Percentiles rank a stretch among this genome's conserved stretches.
phyloP scores from a whole-genome alignment of 2,329 filamentous ascomycete genomes.

The Botrytis fabae region DNA sequence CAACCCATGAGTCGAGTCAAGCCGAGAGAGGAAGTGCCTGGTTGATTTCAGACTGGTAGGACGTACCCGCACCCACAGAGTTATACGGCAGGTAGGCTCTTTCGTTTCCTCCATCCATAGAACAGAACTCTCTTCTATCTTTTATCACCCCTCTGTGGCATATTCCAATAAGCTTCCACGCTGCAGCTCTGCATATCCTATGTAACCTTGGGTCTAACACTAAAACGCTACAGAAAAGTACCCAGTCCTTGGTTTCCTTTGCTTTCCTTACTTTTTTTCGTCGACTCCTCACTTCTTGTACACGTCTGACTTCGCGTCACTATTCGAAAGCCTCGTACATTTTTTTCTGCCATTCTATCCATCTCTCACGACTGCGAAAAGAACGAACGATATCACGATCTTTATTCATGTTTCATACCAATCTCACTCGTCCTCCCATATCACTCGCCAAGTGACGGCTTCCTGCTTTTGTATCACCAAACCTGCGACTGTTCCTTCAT shows the following conservation, averaged over 20 bases:
- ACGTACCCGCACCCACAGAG: constrained; percentile 1
- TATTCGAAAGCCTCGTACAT: not conserved
- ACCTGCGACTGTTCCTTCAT: constrained; percentile 1
- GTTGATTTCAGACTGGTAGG: constrained; percentile 2
- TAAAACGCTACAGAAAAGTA: constrained; percentile 6
- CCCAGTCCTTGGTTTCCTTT: not conserved
- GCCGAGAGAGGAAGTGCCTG: constrained; percentile 9
- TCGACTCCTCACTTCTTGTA: not conserved
- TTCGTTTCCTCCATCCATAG: not conserved
- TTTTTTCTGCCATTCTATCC: constrained; percentile 8
- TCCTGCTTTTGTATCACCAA: constrained; percentile 21
- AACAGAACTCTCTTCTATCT: constrained; percentile 1
- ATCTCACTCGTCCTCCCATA: constrained; percentile 23
- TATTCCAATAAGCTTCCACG: not conserved
- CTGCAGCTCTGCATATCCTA: constrained; percentile 1
- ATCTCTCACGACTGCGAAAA: constrained; percentile 7
- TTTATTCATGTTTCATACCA: constrained; percentile 19
- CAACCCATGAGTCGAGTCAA: constrained; percentile 7
- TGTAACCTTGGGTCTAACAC: constrained; percentile 6
- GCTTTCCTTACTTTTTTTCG: not conserved
- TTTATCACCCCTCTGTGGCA: not conserved
- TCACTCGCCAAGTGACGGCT: constrained; percentile 26
- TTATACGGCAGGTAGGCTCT: constrained; percentile 1
- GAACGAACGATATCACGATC: constrained; percentile 17
- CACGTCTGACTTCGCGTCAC: constrained; percentile 7